phyloP scores from a whole-genome alignment of 768 basidiomycete genomes.

The Coprinopsis marcescibilis region DNA sequence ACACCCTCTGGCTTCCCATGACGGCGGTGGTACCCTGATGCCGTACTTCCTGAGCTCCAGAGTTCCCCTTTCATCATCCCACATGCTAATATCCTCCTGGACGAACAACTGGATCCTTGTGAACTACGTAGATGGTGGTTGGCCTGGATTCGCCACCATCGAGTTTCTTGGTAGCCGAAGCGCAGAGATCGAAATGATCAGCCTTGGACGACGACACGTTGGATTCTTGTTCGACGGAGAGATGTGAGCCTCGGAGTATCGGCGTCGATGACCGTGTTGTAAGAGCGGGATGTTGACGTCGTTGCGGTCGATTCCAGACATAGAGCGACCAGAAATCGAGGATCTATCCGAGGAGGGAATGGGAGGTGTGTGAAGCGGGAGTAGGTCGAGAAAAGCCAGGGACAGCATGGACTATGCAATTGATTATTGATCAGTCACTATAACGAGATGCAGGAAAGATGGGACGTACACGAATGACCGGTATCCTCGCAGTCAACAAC shows the following conservation, averaged over 20 bases:
- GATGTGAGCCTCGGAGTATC: slow-evolving; percentile 59
- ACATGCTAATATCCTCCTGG: slow-evolving; percentile 29
- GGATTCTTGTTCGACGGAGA: slow-evolving; percentile 70
- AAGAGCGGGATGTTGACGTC: slow-evolving; percentile 52
- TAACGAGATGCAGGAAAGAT: neutral
- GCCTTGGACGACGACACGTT: slow-evolving; percentile 22
- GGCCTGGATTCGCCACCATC: slow-evolving; percentile 34
- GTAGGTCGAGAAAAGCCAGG: slow-evolving; percentile 61
- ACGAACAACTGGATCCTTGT: slow-evolving; percentile 46
- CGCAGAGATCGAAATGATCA: slow-evolving; percentile 22
- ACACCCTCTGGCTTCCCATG: slow-evolving; percentile 60
- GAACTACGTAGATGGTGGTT: slow-evolving; percentile 45
- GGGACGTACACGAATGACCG: slow-evolving; percentile 42
- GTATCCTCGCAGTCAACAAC: slow-evolving; percentile 63
- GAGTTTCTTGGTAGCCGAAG: slow-evolving; percentile 29
- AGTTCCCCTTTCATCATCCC: slow-evolving; percentile 70
- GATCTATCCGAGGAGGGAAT: slow-evolving; percentile 65
- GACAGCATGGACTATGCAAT: slow-evolving; percentile 41
- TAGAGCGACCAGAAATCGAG: slow-evolving; percentile 64
- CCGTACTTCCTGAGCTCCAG: slow-evolving; percentile 60
- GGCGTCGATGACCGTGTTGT: slow-evolving; percentile 52
- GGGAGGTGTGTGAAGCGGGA: slow-evolving; percentile 50
- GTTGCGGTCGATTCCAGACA: slow-evolving; percentile 71
- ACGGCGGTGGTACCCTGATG: slow-evolving; percentile 62
- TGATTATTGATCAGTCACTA: too few relatives aligned